Evolutionary conservation across 768 basidiomycete genomes (phyloP).

Genomic region (Phaeotremella skinneri): DNA sequence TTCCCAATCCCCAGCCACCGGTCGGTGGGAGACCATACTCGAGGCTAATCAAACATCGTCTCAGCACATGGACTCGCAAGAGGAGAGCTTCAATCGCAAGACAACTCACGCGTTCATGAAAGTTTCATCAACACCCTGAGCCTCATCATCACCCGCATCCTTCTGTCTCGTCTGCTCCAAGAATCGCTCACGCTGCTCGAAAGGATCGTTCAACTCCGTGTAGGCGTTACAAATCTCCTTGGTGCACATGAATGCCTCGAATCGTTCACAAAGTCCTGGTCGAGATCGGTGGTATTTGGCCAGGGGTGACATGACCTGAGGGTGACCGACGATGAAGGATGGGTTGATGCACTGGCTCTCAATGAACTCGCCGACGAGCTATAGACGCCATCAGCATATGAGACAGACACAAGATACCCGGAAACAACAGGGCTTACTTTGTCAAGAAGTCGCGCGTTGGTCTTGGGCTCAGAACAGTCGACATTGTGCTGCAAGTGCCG

Average conservation of each 20-base stretch:
- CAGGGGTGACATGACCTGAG: slow-evolving; percentile 98
- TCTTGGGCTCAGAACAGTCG: slow-evolving; percentile 92
- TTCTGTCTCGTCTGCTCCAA: slow-evolving; percentile 91
- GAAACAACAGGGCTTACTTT: slow-evolving; percentile 59
- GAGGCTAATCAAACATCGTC: slow-evolving; percentile 57
- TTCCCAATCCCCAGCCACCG: slow-evolving; percentile 94
- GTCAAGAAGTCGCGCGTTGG: slow-evolving; percentile 89
- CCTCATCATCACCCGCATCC: slow-evolving; percentile 96
- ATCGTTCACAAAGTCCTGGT: slow-evolving; percentile 95
- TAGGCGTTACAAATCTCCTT: slow-evolving; percentile 99
- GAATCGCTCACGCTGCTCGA: slow-evolving; percentile 79
- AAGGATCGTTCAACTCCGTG: slow-evolving; percentile 97
- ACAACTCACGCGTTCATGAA: slow-evolving; percentile 83
- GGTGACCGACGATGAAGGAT: slow-evolving; percentile 97
- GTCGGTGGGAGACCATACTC: slow-evolving; percentile 98
- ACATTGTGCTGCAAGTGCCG: slow-evolving; percentile 99
- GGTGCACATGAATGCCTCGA: slow-evolving; percentile 96
- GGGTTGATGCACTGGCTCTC: slow-evolving; percentile 96
- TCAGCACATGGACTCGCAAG: not conserved
- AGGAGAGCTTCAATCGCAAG: not conserved
- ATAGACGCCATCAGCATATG: not conserved
- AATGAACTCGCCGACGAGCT: slow-evolving; percentile 98
- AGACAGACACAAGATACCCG: not conserved
- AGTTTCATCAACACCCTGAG: slow-evolving; percentile 93
- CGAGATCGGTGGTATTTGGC: slow-evolving; percentile 98